Percentiles rank a stretch among this genome's conserved stretches.
Conservation (phyloP, 345 rosid genomes). For the Acer yangbiense region DNA sequence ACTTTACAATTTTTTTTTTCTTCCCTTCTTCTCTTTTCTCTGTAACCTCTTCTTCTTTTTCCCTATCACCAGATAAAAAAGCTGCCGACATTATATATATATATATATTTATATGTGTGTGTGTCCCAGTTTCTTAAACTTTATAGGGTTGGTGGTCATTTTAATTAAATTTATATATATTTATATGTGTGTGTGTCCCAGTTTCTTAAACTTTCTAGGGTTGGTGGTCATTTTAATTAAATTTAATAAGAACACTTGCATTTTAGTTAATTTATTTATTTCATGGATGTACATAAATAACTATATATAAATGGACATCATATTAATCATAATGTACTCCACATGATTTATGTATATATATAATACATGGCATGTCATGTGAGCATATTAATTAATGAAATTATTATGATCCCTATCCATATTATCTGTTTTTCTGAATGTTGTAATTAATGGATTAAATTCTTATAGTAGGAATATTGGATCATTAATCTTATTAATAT, state of each 20-base stretch:
- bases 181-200: background rate
- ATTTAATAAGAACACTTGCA: background rate
- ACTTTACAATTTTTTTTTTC: background rate
- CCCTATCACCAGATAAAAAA: background rate
- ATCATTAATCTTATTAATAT: too few species aligned
- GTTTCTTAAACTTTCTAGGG: background rate
- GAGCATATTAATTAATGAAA: background rate
- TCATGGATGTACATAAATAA: too few species aligned
- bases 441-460: background rate
- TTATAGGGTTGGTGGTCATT: background rate
- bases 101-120: too few species aligned
- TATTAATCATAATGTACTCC: constrained; percentile 3
- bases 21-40: background rate
- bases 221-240: background rate
- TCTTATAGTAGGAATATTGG: background rate
- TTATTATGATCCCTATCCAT: background rate
- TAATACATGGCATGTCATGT: background rate
- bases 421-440: background rate
- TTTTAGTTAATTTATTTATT: too few species aligned
- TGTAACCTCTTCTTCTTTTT: background rate
- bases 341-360: background rate
- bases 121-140: background rate
- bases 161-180: too few species aligned
- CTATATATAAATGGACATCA: background rate
- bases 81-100: constrained; percentile 6